phyloP scores from a whole-genome alignment of 1,284 basidiomycete genomes.

The Leccinum pachyderme region DNA sequence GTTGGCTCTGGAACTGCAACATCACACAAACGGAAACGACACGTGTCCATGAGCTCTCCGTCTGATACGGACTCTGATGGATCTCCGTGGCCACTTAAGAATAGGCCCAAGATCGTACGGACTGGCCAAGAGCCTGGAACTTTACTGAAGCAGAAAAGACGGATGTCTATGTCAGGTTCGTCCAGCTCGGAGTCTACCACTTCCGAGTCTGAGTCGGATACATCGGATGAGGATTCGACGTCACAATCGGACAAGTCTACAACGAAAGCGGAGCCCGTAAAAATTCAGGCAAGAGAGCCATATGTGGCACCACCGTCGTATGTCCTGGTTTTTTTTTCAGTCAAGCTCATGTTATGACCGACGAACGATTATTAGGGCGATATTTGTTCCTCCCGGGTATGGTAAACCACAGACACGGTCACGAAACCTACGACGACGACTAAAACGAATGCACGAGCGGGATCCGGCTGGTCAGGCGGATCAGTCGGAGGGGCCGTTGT shows the following conservation, averaged over 20 bases:
- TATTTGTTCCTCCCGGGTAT: constrained; percentile 54
- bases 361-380: constrained; percentile 4
- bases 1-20: background rate
- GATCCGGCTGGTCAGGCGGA: constrained; percentile 9
- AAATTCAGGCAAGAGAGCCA: background rate
- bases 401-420: constrained; percentile 66
- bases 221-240: constrained; percentile 28
- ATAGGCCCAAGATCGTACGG: background rate
- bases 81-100: constrained; percentile 1
- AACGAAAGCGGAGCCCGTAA: background rate
- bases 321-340: background rate
- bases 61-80: constrained; percentile 7
- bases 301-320: constrained; percentile 14
- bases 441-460: constrained; percentile 42
- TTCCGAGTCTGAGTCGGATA: constrained; percentile 11
- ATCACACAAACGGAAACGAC: constrained; percentile 30
- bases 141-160: constrained; percentile 29
- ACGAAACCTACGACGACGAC: constrained; percentile 64
- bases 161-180: constrained; percentile 9
- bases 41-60: constrained; percentile 10
- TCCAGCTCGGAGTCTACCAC: constrained; percentile 2
- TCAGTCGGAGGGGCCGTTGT: constrained; percentile 11
- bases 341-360: background rate
- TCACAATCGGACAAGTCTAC: constrained; percentile 12
- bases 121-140: background rate